Base-by-base conservation (phyloP, 148 eudicot genomes). In the Camellia granthamiana region DNA sequence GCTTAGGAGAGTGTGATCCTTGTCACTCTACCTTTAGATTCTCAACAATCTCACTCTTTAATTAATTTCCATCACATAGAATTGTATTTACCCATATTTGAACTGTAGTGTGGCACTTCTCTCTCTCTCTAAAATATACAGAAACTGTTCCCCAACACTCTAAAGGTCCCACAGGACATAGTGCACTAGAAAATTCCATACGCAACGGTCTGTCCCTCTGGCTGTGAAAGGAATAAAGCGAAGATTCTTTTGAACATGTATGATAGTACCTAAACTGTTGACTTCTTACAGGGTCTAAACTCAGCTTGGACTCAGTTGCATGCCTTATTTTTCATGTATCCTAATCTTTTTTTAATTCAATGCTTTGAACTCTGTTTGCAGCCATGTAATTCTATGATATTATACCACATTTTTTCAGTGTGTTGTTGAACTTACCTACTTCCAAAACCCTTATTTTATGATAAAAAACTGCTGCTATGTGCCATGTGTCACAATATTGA, bases 211-310 rank as follows among this genome's bases (percentile, higher is more conserved):
- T 63, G 55, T 38, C 18, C 1, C 63, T 54, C 44, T 74, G 44
- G 55, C 77, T 54, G 77, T 14, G 62, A 55, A 74, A 23, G 23
- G 23, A 74, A 74, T 74, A 23, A 47, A 74, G 43, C 30, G 62
- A 74, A 74, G 77, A 74, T 74, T 74, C 77, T 23, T 52, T 55
- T 30, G 76, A 69, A 51, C 13, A 51, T 19, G 76, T 72, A 72
- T 71, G 44, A 56, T 47, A 16, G 49, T 38, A 3, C 49, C 49
- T 69, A 41, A 13, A 67, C 23, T 38, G 70, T 9, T 6, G 43
- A 67, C 65, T 61, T 16, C 6, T 16, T 59, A 16, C 11, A 16
- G 16, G 62, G 14, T 23, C 23, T 23, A 23, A 23, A 23, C 23
- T 23, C 23, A 23, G 23, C 23, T 23, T 23, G 23, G 23, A 23